Evolutionary conservation across 2,329 filamentous ascomycete genomes (phyloP).

Genomic region (Pseudogymnoascus sp.): DNA sequence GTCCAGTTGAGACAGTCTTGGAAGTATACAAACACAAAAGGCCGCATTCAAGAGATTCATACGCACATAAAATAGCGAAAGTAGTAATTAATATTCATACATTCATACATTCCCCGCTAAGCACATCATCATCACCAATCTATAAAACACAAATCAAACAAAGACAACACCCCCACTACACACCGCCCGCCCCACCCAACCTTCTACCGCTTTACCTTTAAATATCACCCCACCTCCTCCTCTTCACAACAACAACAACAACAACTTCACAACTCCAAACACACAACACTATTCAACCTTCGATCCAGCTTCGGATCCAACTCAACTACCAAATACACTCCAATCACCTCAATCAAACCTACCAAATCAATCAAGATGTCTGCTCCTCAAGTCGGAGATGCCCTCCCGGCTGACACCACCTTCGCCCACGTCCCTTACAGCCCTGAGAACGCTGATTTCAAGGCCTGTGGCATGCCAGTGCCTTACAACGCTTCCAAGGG

Average conservation of each 20-base stretch:
- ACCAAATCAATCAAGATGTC: constrained; percentile 43
- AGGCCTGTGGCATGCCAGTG: constrained; percentile 69
- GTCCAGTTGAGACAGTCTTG: not conserved
- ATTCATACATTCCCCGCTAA: not conserved
- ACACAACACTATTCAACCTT: not conserved
- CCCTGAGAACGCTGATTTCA: constrained; percentile 60
- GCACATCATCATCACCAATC: constrained; percentile 5
- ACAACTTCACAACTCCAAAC: constrained; percentile 16
- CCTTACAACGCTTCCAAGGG: constrained; percentile 73
- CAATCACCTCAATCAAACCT: not conserved
- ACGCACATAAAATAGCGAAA: not conserved
- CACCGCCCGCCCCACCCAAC: not conserved
- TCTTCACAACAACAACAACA: constrained; percentile 10
- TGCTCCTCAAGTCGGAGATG: constrained; percentile 67
- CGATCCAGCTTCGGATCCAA: not conserved
- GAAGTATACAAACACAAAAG: too few species aligned
- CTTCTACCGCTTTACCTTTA: not conserved
- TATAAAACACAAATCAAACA: constrained; percentile 5
- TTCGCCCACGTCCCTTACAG: constrained; percentile 82
- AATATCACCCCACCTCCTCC: not conserved
- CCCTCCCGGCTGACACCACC: constrained; percentile 71
- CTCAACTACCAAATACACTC: not conserved
- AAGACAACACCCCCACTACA: not conserved
- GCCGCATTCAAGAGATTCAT: not conserved
- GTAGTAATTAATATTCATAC: too few species aligned